phyloP scores from a whole-genome alignment of 148 eudicot species.

The Rhododendron vialii region DNA sequence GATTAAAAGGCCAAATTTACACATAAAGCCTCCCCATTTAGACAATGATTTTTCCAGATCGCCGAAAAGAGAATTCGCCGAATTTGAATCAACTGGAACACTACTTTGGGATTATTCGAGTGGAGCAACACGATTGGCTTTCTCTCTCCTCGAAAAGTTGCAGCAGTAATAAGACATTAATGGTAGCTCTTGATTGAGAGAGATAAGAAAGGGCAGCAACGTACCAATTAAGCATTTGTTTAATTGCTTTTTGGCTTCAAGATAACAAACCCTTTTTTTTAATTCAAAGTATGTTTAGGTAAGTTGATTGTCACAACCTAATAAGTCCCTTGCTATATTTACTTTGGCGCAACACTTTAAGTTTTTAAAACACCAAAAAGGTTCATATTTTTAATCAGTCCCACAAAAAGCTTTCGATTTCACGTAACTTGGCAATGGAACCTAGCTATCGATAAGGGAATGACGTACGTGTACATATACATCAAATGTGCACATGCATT shows the following conservation, averaged over 20 bases:
- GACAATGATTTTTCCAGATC: not conserved
- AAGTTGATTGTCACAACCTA: constrained; percentile 1
- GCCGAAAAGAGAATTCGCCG: not conserved
- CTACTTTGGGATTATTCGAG: not conserved
- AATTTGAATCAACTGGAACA: not conserved
- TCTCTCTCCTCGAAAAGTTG: not conserved
- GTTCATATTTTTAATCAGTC: no score
- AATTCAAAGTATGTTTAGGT: not conserved
- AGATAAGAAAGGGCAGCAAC: no score
- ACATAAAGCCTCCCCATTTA: not conserved
- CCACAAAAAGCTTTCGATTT: no score
- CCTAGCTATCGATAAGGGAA: no score
- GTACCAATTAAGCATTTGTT: not conserved
- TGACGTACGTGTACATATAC: no score
- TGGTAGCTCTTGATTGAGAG: no score
- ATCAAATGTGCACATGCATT: no score
- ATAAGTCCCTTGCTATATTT: not conserved
- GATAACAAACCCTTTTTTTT: not conserved
- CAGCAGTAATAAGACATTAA: not conserved
- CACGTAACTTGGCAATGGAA: not conserved
- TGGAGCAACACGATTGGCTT: not conserved
- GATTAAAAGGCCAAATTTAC: not conserved
- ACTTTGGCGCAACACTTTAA: not conserved
- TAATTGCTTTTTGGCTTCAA: not conserved
- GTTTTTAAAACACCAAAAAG: no score